A percentile compares a stretch with the other conserved stretches of the same genome.
These are phyloP conservation scores for Neurospora tetrasperma DNA, from an alignment of 495 filamentous ascomycete genomes.

Conservation along the genomic window DNA sequence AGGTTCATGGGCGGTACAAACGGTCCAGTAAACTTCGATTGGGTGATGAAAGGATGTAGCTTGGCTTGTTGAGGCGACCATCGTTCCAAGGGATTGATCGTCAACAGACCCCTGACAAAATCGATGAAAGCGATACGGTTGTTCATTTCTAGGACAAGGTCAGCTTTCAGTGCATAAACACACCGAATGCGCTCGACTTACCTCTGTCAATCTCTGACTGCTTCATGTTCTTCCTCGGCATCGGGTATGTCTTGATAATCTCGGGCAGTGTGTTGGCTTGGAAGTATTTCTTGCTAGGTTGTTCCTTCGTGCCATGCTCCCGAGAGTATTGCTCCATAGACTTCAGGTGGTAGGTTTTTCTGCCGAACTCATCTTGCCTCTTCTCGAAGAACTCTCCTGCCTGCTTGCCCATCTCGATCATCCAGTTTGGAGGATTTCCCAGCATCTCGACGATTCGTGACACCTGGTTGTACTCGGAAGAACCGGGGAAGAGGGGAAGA, in stretches of 20 bases:
- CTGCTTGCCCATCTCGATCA: slow-evolving; percentile 99
- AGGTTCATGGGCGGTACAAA: slow-evolving; percentile 98
- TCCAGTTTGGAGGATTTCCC: slow-evolving; percentile 92
- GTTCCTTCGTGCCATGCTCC: slow-evolving; percentile 92
- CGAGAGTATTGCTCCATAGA: slow-evolving; percentile 94
- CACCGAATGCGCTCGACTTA: slow-evolving; percentile 31
- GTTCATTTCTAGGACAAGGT: slow-evolving; percentile 68
- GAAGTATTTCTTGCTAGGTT: slow-evolving; percentile 99
- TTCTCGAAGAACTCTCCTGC: slow-evolving; percentile 97
- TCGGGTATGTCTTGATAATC: slow-evolving; percentile 92
- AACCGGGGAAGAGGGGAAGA: slow-evolving; percentile 90
- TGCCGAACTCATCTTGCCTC: slow-evolving; percentile 75
- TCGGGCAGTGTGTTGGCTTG: slow-evolving; percentile 85
- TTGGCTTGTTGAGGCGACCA: slow-evolving; percentile 99
- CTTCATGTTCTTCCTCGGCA: slow-evolving; percentile 99
- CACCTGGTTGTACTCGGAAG: slow-evolving; percentile 98
- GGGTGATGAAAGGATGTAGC: slow-evolving; percentile 96
- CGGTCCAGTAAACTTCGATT: slow-evolving; percentile 90
- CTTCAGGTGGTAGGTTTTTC: slow-evolving; percentile 85
- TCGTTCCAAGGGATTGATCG: slow-evolving; percentile 90
- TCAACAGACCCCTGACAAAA: slow-evolving; percentile 90
- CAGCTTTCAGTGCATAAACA: background rate
- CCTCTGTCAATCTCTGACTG: slow-evolving; percentile 91
- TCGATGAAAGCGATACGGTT: slow-evolving; percentile 98
- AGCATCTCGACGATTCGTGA: slow-evolving; percentile 98